phyloP scores from a whole-genome alignment of 768 basidiomycete genomes.

The Naganishia kalamii region DNA sequence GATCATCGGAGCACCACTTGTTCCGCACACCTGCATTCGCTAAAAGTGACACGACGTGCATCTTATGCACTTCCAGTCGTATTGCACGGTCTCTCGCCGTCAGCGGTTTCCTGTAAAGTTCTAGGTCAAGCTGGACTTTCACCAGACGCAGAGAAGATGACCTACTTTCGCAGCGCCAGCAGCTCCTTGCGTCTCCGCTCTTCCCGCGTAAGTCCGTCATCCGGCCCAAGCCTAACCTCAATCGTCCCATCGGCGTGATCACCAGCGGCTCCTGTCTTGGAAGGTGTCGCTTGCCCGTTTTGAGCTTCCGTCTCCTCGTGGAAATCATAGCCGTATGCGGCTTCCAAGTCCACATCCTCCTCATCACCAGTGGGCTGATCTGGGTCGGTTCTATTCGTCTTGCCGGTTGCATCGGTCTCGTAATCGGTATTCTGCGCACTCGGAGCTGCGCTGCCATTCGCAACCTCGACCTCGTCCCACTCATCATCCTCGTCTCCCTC shows the following conservation, averaged over 20 bases:
- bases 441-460: not conserved
- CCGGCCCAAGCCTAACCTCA: conserved; percentile 10
- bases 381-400: not conserved
- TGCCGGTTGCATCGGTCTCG: conserved; percentile 15
- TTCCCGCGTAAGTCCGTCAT: conserved; percentile 14
- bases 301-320: conserved; percentile 8
- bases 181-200: conserved; percentile 8
- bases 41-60: conserved; percentile 77
- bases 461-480: conserved; percentile 21
- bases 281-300: not conserved
- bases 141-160: not conserved
- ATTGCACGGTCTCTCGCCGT: conserved; percentile 58
- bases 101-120: conserved; percentile 36
- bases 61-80: conserved; percentile 76
- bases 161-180: conserved; percentile 14
- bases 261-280: not conserved
- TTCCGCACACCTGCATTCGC: conserved; percentile 71
- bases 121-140: not conserved
- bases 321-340: conserved; percentile 23
- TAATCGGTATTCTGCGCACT: conserved; percentile 2
- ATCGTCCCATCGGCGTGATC: not conserved
- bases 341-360: conserved; percentile 14
- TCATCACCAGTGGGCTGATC: conserved; percentile 15
- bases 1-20: conserved; percentile 69
- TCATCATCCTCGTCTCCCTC: conserved; percentile 21